Conservation (phyloP, 2,329 filamentous ascomycete species). For the Fusarium transvaalense region DNA sequence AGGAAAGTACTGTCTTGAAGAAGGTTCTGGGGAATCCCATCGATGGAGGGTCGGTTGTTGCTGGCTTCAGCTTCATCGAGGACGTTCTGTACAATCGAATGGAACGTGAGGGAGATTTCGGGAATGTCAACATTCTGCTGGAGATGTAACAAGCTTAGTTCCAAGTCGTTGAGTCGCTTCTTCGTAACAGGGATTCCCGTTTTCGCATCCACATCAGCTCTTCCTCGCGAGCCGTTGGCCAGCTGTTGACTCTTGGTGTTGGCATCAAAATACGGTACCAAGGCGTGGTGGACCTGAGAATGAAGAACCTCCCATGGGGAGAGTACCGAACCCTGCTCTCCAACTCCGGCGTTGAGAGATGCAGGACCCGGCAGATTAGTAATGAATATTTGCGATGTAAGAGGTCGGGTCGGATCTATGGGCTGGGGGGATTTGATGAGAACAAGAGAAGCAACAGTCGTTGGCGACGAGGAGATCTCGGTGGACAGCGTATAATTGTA, state of each 20-base stretch:
- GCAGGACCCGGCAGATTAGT: conserved; percentile 90
- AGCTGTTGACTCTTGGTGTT: conserved; percentile 86
- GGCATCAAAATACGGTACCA: conserved; percentile 97
- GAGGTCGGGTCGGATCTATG: conserved; percentile 84
- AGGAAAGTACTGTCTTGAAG: conserved; percentile 91
- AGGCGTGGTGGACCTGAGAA: conserved; percentile 88
- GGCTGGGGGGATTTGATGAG: conserved; percentile 91
- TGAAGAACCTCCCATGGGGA: conserved; percentile 95
- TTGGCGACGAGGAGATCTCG: conserved; percentile 82
- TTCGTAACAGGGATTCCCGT: conserved; percentile 97
- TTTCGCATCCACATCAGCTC: conserved; percentile 89
- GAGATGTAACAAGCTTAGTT: conserved; percentile 88
- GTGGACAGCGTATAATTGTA: conserved; percentile 85
- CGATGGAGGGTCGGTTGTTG: conserved; percentile 77
- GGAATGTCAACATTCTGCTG: conserved; percentile 99
- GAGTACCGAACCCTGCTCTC: conserved; percentile 77
- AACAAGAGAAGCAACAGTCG: conserved; percentile 87
- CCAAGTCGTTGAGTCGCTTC: conserved; percentile 95
- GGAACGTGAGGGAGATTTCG: conserved; percentile 86
- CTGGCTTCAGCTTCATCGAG: conserved; percentile 80
- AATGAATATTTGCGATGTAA: conserved; percentile 91
- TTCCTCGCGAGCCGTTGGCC: conserved; percentile 73
- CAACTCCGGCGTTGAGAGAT: conserved; percentile 73
- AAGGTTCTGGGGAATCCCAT: conserved; percentile 80
- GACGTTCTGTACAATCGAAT: conserved; percentile 87